Evolutionary conservation across 2,329 filamentous ascomycete species (phyloP).

Genomic region (Xylaria hypoxylon): DNA sequence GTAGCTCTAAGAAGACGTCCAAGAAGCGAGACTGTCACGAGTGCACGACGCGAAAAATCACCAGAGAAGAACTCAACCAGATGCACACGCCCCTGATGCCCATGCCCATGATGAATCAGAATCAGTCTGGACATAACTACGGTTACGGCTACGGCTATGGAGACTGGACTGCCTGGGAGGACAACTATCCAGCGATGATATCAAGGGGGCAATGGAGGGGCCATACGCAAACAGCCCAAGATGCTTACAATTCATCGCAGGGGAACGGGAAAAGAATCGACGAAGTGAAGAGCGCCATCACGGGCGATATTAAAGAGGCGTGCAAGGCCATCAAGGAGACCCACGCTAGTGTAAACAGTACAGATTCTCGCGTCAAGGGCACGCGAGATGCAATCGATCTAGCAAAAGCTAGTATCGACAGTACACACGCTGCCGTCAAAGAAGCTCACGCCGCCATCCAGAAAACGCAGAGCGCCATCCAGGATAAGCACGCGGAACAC

Average conservation of each 20-base stretch:
- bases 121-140: slow-evolving; percentile 14
- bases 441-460: slow-evolving; percentile 39
- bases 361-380: slow-evolving; percentile 35
- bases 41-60: slow-evolving; percentile 23
- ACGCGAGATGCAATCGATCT: slow-evolving; percentile 36
- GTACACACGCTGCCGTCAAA: slow-evolving; percentile 37
- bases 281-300: slow-evolving; percentile 26
- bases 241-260: slow-evolving; percentile 32
- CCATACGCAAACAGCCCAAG: slow-evolving; percentile 37
- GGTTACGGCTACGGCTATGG: slow-evolving; percentile 21
- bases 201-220: slow-evolving; percentile 42
- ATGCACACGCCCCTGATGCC: slow-evolving; percentile 7
- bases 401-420: slow-evolving; percentile 22
- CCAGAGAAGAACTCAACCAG: slow-evolving; percentile 19
- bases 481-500: slow-evolving; percentile 39
- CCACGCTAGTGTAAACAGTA: slow-evolving; percentile 31
- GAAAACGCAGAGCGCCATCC: slow-evolving; percentile 40
- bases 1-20: slow-evolving; percentile 18
- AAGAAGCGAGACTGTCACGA: slow-evolving; percentile 24
- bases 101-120: slow-evolving; percentile 11
- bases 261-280: slow-evolving; percentile 40
- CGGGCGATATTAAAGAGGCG: slow-evolving; percentile 37
- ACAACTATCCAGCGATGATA: slow-evolving; percentile 38
- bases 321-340: slow-evolving; percentile 39
- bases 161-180: slow-evolving; percentile 33